Conservation (phyloP, 2,329 filamentous ascomycete species). For the Hymenoscyphus salicellus region DNA sequence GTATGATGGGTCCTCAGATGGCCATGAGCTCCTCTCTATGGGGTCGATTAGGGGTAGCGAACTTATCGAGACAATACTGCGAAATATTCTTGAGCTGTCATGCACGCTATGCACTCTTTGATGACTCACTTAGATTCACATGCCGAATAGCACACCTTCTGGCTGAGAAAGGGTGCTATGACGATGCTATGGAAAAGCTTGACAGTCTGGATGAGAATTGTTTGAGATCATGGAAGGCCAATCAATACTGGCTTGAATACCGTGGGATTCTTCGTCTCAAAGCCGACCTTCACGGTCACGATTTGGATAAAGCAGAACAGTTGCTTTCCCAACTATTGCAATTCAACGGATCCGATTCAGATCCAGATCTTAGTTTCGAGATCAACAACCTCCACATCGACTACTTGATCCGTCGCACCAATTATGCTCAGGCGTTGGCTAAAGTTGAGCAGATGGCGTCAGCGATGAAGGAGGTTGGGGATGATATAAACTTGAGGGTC, state of each 20-base stretch:
- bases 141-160: conserved; percentile 68
- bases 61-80: conserved; percentile 57
- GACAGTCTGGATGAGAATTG: conserved; percentile 58
- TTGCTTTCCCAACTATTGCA: conserved; percentile 55
- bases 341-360: conserved; percentile 40
- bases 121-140: conserved; percentile 74
- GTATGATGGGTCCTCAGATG: conserved; percentile 70
- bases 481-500: conserved; percentile 60
- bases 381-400: conserved; percentile 60
- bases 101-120: conserved; percentile 59
- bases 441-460: conserved; percentile 52
- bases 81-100: conserved; percentile 77
- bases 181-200: conserved; percentile 61
- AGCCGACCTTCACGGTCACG: conserved; percentile 56
- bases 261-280: conserved; percentile 64
- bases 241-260: conserved; percentile 69
- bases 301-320: conserved; percentile 54
- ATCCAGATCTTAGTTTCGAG: conserved; percentile 58
- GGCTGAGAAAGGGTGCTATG: conserved; percentile 66
- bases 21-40: conserved; percentile 71
- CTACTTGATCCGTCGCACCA: conserved; percentile 51
- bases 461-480: conserved; percentile 50
- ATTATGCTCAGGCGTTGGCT: conserved; percentile 52
- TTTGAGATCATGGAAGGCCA: conserved; percentile 71
- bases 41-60: conserved; percentile 65